These are phyloP conservation scores for Verbascum thapsus DNA, from an alignment of 257 asterid species.

Conservation along the genomic window DNA sequence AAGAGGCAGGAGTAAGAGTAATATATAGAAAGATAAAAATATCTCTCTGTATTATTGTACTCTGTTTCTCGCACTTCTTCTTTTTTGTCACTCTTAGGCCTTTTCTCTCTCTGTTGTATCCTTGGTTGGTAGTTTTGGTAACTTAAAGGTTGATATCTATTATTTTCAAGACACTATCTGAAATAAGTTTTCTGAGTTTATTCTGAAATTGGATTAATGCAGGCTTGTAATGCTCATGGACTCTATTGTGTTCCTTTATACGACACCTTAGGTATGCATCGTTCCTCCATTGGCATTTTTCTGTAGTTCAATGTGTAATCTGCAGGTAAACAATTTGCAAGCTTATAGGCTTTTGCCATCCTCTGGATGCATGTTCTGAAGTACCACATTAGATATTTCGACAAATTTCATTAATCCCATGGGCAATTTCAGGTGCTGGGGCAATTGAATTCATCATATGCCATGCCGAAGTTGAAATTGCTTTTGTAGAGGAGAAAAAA, in stretches of 20 bases:
- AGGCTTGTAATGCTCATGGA: conserved; percentile 99
- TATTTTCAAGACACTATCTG: conserved; percentile 14
- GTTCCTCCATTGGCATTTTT: conserved; percentile 22
- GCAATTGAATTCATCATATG: conserved; percentile 90
- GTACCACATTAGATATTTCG: conserved; percentile 16
- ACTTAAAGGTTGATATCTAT: conserved; percentile 16
- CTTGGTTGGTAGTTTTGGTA: conserved; percentile 10
- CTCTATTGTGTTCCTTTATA: conserved; percentile 87
- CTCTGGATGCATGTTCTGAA: conserved; percentile 23
- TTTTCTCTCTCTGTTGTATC: neutral
- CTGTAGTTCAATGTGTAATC: conserved; percentile 18
- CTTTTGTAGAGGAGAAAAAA: conserved; percentile 93
- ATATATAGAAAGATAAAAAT: neutral
- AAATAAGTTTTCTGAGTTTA: conserved; percentile 17
- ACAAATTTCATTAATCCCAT: conserved; percentile 25
- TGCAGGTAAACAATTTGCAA: conserved; percentile 13
- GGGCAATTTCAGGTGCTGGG: conserved; percentile 76
- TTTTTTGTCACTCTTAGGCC: conserved; percentile 12
- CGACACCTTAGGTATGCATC: conserved; percentile 82
- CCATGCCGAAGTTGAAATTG: conserved; percentile 88
- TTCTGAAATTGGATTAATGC: conserved; percentile 40
- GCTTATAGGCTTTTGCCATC: conserved; percentile 25
- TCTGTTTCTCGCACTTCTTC: neutral
- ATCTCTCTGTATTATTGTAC: neutral
- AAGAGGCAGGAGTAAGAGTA: conserved; percentile 4